Conservation (phyloP, 345 rosid species). For the Physaria fendleri region DNA sequence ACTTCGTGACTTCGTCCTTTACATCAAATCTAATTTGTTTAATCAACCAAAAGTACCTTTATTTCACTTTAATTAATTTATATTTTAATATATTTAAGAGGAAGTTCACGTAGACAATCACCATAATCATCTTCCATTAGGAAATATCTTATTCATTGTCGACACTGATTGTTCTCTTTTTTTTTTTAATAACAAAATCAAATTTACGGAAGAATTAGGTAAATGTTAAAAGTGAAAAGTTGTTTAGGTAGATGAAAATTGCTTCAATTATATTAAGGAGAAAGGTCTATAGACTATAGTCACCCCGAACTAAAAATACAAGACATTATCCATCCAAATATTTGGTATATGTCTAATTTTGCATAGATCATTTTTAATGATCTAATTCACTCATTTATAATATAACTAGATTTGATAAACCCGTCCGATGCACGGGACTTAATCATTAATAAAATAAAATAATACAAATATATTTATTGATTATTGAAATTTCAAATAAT, state of each 20-base stretch:
- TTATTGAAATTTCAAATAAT: too few species aligned
- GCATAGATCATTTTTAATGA: too few species aligned
- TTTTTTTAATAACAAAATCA: not conserved
- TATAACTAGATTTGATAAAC: too few species aligned
- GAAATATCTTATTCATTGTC: constrained; percentile 12
- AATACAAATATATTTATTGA: too few species aligned
- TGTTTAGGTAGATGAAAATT: not conserved
- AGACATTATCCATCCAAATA: too few species aligned
- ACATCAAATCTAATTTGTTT: constrained; percentile 15
- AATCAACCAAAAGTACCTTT: constrained; percentile 13
- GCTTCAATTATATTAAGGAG: not conserved
- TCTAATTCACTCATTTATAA: too few species aligned
- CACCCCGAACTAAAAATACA: too few species aligned
- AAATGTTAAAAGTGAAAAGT: not conserved
- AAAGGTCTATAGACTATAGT: too few species aligned
- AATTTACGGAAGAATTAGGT: not conserved
- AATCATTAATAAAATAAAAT: too few species aligned
- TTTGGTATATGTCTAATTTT: too few species aligned
- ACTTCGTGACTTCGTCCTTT: constrained; percentile 8
- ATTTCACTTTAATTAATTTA: not conserved
- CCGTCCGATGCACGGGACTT: too few species aligned
- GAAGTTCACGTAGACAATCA: constrained; percentile 26
- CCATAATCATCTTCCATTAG: constrained; percentile 13
- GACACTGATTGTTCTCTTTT: not conserved
- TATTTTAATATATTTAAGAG: constrained; percentile 16